Base-by-base conservation (phyloP, 495 filamentous ascomycete species). In the Corynascus novoguineensis region DNA sequence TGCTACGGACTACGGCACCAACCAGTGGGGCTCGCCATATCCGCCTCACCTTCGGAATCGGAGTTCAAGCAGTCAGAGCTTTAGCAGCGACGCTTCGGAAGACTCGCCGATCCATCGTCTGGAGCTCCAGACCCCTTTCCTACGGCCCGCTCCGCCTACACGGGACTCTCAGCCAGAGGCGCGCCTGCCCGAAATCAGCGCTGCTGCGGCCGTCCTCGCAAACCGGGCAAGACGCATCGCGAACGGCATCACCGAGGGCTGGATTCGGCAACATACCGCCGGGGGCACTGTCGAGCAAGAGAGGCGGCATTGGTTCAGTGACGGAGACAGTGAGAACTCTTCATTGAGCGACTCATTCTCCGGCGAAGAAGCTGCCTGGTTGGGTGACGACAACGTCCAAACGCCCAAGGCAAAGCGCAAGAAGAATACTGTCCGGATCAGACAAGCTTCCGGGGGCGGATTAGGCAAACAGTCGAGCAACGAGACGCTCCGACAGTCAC, bases 11-110 rank as follows among this genome's bases (percentile, higher is more conserved):
- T 84, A 83, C 70, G 85, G 82, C 58, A 84, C 83, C 29, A 83
- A 83, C 22, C 83, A 80, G 63, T 89, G 86, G 86, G 86, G 86
- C 11, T 90, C 86, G 12, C 86, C 86, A 53, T 89, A 89, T 72
- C 82, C 79, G 34, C 73, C 75, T 50, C 77, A 72, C 24, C 71
- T 74, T 65, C 81, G 70, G 63, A 73, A 60, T 63, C 68, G 74
- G 59, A 78, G 76, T 59, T 65, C 78, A 65, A 72, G 78, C 73
- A 77, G 64, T 66, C 70, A 74, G 55, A 78, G 76, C 59, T 63
- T 78, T 64, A 71, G 78, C 71, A 76, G 75, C 68, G 73, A 80
- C 65, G 62, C 68, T 35, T 75, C 75, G 54, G 75, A 82, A 72
- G 73, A 75, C 71, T 73, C 77, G 65, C 72, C 77, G 34, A 73